Base-by-base conservation (phyloP, 2,329 filamentous ascomycete species). In the Corniculantispora saksenae region DNA sequence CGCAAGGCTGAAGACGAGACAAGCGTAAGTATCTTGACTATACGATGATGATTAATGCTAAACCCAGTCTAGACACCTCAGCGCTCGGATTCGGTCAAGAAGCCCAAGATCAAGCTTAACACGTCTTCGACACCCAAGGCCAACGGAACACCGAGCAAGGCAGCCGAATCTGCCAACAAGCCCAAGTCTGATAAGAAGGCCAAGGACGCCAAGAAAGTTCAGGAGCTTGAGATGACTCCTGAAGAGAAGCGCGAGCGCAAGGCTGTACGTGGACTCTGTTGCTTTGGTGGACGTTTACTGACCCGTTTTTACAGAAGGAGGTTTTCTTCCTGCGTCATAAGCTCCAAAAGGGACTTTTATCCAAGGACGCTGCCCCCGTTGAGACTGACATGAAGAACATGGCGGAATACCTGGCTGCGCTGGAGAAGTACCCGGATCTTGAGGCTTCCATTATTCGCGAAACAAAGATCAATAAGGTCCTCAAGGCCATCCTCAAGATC, bases 381-480 rank as follows among this genome's bases (percentile, higher is more conserved):
- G 91, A 93, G 71, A 89, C 93, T 9, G 91, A 94, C 71, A 94
- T 94, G 91, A 82, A 87, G 67, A 80, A 82, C 56, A 93, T 95
- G 89, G 89, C 89, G 5, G 89, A 91, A 21, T 92, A 89, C 72
- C 83, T 96, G 65, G 85, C 84, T 35, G 92, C 96, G 77, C 86
- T 99, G 7, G 95, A 99, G 79, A 86, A 83, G 9, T 90, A 83
- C 76, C 81, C 87, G 1, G 91, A 97, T 69, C 86, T 98, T 5
- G 94, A 98, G 75, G 92, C 91, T 35, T 88, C 89, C 69, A 95
- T 97, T 71, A 97, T 98, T 72, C 89, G 92, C 68, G 83, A 82
- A 17, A 99, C 95, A 67, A 99, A 98, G 84, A 97, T 99, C 79
- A 94, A 98, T 87, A 99, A 99, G 82, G 94, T 99, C 13, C 85